Percentiles rank a stretch among this genome's conserved stretches.
phyloP scores from a whole-genome alignment of 805 yeast species.

The Hanseniaspora meyeri region DNA sequence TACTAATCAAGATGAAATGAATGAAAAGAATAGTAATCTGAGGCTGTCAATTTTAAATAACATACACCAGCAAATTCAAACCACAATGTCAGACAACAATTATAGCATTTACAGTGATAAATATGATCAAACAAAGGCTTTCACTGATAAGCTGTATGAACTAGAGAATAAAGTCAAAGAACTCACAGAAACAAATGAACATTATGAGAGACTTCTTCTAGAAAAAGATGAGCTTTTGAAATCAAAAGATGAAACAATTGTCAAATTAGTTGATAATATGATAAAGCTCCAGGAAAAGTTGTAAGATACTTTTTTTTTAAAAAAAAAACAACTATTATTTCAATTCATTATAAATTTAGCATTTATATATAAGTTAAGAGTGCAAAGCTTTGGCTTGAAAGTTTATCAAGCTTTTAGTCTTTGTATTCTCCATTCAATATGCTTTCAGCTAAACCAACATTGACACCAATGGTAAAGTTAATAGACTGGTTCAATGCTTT shows the following conservation, averaged over 20 bases:
- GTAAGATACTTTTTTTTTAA: neutral
- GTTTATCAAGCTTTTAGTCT: neutral
- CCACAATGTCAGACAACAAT: neutral
- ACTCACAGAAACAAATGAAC: neutral
- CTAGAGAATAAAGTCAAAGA: neutral
- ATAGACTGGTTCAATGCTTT: constrained; percentile 73
- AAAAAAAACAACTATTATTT: neutral
- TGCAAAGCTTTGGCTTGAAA: neutral
- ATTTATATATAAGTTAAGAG: neutral
- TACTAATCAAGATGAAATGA: neutral
- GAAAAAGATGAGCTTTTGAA: constrained; percentile 5
- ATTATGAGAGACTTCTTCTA: neutral
- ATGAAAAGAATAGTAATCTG: neutral
- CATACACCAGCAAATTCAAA: constrained; percentile 10
- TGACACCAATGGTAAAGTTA: constrained; percentile 56
- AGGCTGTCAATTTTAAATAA: constrained; percentile 1
- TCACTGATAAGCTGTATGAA: neutral
- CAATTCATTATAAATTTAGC: neutral
- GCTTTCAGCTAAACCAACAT: constrained; percentile 25
- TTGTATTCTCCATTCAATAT: constrained; percentile 2
- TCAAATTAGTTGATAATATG: constrained; percentile 7
- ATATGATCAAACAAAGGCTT: neutral
- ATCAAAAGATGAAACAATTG: constrained; percentile 5
- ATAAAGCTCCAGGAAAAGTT: constrained; percentile 1
- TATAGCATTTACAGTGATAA: neutral